A percentile compares a stretch with the other conserved stretches of the same genome.
Evolutionary conservation across 2,329 filamentous ascomycete genomes (phyloP).

Genomic region (Colletotrichum cuscutae): DNA sequence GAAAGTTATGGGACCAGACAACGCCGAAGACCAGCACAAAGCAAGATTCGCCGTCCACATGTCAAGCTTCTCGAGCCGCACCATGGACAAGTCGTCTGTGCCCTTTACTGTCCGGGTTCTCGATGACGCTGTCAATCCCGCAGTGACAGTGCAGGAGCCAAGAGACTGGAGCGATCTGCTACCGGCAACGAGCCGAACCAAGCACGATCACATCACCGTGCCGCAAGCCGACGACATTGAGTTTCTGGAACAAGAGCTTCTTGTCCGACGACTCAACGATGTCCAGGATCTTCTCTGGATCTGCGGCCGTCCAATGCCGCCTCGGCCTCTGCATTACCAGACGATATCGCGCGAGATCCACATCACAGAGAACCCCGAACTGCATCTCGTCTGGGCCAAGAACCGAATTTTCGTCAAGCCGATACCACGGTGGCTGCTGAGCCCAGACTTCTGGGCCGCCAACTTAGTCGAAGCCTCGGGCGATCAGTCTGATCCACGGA

Average conservation of each 20-base stretch:
- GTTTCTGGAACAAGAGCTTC: slow-evolving; percentile 44
- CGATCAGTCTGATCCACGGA: slow-evolving; percentile 5
- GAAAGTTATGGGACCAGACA: slow-evolving; percentile 2
- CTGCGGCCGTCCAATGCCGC: slow-evolving; percentile 40
- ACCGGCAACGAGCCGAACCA: slow-evolving; percentile 44
- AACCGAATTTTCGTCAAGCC: slow-evolving; percentile 52
- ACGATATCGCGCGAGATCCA: slow-evolving; percentile 41
- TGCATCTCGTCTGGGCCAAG: slow-evolving; percentile 52
- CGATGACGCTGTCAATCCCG: slow-evolving; percentile 14
- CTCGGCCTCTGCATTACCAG: slow-evolving; percentile 41
- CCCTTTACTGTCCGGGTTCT: slow-evolving; percentile 31
- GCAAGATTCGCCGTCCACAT: no score
- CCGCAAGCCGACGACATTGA: slow-evolving; percentile 33
- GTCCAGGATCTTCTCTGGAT: slow-evolving; percentile 40
- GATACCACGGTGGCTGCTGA: slow-evolving; percentile 51
- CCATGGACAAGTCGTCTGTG: slow-evolving; percentile 24
- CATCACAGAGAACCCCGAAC: slow-evolving; percentile 49
- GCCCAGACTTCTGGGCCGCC: slow-evolving; percentile 46
- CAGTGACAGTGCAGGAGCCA: not conserved
- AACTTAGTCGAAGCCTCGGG: slow-evolving; percentile 33
- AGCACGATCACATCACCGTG: slow-evolving; percentile 41
- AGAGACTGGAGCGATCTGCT: slow-evolving; percentile 37
- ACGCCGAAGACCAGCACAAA: not conserved
- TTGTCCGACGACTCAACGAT: slow-evolving; percentile 43
- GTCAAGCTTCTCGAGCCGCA: slow-evolving; percentile 2